Evolutionary conservation across 2,329 filamentous ascomycete species (phyloP).

Genomic region (Mycogone perniciosa): DNA sequence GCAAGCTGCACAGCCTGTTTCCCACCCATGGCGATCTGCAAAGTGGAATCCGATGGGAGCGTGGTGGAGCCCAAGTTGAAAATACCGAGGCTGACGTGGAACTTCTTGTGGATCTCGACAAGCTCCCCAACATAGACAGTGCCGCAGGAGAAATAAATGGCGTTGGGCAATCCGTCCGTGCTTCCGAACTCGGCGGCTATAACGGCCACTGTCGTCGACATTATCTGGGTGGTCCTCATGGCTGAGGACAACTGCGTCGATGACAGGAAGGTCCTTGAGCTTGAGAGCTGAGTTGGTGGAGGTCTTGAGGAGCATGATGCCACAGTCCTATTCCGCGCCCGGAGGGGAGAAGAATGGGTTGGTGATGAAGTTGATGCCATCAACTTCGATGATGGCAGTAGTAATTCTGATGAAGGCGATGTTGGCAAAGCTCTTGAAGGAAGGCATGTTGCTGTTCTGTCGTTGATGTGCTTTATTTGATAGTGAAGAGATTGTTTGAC

Average conservation of each 20-base stretch:
- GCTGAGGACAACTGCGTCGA: slow-evolving; percentile 43
- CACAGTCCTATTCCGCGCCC: slow-evolving; percentile 27
- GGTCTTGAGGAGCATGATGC: slow-evolving; percentile 23
- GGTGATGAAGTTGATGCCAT: slow-evolving; percentile 37
- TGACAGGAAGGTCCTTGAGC: slow-evolving; percentile 34
- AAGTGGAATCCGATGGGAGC: slow-evolving; percentile 19
- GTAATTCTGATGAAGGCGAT: slow-evolving; percentile 43
- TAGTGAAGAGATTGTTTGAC: background rate
- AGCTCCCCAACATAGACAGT: slow-evolving; percentile 41
- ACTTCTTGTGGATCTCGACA: slow-evolving; percentile 26
- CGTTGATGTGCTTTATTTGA: background rate
- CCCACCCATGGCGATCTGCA: slow-evolving; percentile 40
- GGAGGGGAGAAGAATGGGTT: slow-evolving; percentile 40
- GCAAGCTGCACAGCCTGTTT: slow-evolving; percentile 33
- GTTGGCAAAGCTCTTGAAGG: slow-evolving; percentile 20
- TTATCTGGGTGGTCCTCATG: slow-evolving; percentile 48
- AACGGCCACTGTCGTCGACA: slow-evolving; percentile 41
- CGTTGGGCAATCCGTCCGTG: slow-evolving; percentile 34
- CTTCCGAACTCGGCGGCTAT: slow-evolving; percentile 31
- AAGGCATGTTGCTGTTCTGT: slow-evolving; percentile 1
- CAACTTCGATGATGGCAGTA: slow-evolving; percentile 40
- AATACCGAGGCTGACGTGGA: slow-evolving; percentile 32
- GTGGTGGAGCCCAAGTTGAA: slow-evolving; percentile 35
- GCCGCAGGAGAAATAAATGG: slow-evolving; percentile 43
- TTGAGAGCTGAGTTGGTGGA: slow-evolving; percentile 29